Evolutionary conservation across 495 filamentous ascomycete species (phyloP).

Genomic region (Platismatia glauca): DNA sequence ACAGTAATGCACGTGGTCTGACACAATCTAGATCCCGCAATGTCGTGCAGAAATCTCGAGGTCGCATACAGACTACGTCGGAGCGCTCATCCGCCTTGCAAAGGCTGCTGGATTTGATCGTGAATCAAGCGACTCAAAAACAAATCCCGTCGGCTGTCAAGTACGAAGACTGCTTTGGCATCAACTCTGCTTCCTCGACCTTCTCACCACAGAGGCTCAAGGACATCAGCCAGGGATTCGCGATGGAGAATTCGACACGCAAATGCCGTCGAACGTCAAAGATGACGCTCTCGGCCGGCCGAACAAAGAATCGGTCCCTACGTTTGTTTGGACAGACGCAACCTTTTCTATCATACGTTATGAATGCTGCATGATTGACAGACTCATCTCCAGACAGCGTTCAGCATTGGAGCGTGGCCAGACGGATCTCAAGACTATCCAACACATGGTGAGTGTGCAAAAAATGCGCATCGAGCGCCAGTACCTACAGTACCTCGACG

Average conservation of each 20-base stretch:
- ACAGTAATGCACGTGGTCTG: not conserved
- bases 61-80: constrained; percentile 9
- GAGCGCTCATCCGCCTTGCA: constrained; percentile 11
- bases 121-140: not conserved
- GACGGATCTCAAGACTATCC: constrained; percentile 4
- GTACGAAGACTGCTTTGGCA: constrained; percentile 16
- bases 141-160: constrained; percentile 9
- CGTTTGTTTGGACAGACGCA: constrained; percentile 10
- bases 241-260: constrained; percentile 5
- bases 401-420: not conserved
- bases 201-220: constrained; percentile 12
- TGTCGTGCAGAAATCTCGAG: constrained; percentile 13
- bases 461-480: constrained; percentile 2
- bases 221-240: constrained; percentile 10
- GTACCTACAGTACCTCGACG: constrained; percentile 12
- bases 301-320: not conserved
- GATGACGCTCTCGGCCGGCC: constrained; percentile 7
- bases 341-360: constrained; percentile 15
- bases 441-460: not conserved
- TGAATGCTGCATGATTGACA: constrained; percentile 6
- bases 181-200: constrained; percentile 17
- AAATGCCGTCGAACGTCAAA: constrained; percentile 13
- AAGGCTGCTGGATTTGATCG: constrained; percentile 14
- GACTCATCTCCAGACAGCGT: not conserved
- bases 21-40: constrained; percentile 6